A percentile compares a stretch with the other conserved stretches of the same genome.
phyloP scores from a whole-genome alignment of 2,329 filamentous ascomycete genomes.

The Remersonia thermophila region DNA sequence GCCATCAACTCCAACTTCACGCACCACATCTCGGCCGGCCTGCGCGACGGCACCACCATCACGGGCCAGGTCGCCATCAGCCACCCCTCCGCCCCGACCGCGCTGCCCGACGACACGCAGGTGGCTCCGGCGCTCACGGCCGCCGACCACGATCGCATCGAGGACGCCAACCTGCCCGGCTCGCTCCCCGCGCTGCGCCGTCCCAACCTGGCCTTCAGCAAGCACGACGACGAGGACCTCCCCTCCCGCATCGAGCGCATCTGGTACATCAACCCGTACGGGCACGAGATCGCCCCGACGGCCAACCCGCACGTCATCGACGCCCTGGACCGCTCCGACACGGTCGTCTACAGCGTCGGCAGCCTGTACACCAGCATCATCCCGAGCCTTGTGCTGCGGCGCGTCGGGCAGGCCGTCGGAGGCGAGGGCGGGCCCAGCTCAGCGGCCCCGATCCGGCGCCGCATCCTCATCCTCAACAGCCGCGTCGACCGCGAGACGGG shows the following conservation, averaged over 20 bases:
- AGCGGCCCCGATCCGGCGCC: constrained; percentile 39
- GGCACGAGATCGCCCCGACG: constrained; percentile 80
- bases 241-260: constrained; percentile 65
- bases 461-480: constrained; percentile 77
- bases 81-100: constrained; percentile 60
- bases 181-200: constrained; percentile 68
- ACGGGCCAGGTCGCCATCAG: constrained; percentile 89
- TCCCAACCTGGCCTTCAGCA: constrained; percentile 73
- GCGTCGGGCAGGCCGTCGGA: constrained; percentile 54
- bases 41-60: constrained; percentile 65
- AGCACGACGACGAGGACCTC: constrained; percentile 62
- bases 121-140: constrained; percentile 18
- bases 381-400: constrained; percentile 66
- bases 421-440: constrained; percentile 20
- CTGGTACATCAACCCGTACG: constrained; percentile 98
- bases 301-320: constrained; percentile 71
- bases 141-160: constrained; percentile 50
- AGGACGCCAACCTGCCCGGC: constrained; percentile 72
- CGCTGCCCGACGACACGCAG: constrained; percentile 26
- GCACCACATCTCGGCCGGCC: constrained; percentile 79
- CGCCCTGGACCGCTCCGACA: constrained; percentile 50
- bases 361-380: constrained; percentile 83
- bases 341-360: constrained; percentile 85
- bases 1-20: constrained; percentile 93
- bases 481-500: constrained; percentile 79